Evolutionary conservation across 768 basidiomycete genomes (phyloP), one percentile per base, ranked within the genome.

Genomic region (Phaeotremella skinneri): DNA sequence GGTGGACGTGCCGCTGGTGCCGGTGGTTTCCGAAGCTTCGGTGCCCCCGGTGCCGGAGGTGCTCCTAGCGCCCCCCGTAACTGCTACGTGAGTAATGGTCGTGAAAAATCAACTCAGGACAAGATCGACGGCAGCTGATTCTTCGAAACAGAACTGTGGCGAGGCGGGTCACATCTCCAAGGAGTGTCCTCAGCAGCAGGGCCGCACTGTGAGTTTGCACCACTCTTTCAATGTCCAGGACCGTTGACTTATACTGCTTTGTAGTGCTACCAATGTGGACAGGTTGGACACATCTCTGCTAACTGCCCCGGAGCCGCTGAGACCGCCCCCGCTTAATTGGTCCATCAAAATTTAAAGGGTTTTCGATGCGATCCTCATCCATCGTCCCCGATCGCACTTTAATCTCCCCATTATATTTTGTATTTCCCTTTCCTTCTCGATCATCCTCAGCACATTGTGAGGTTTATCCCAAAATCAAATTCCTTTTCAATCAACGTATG

Each of bases 161-260:
- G 67, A 77, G 66, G 64, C 71, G 50, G 78, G 78, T 43, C 78
- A 78, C 72, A 73, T 78, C 67, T 73, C 75, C 62, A 63, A 70
- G 56, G 74, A 72, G 56, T 78, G 77, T 70, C 71, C 76, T 47
- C 64, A 69, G 59, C 66, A 66, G 58, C 64, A 67, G 52, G 69
- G 64, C 59, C 60, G 65, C 56, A 70, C 62, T 47, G 71, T 73
- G 49, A 67, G 68, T 59, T n/a, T 4, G 29, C 27, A 17, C 21
- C 30, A 14, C 26, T n/a, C 21, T 50, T 43, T 27, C 47, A 1
- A 7, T 29, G 17, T 23, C 43, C 11, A 29, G 31, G 42, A 4
- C 48, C 45, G 31, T 39, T 7, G 4, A 31, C 20, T 56, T 52
- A 52, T 55, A 26, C 2, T 26, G 2, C 13, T 41, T 50, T 14